These are phyloP conservation scores for Rhamnella rubrinervis DNA, from an alignment of 331 rosid genomes.

Conservation along the genomic window DNA sequence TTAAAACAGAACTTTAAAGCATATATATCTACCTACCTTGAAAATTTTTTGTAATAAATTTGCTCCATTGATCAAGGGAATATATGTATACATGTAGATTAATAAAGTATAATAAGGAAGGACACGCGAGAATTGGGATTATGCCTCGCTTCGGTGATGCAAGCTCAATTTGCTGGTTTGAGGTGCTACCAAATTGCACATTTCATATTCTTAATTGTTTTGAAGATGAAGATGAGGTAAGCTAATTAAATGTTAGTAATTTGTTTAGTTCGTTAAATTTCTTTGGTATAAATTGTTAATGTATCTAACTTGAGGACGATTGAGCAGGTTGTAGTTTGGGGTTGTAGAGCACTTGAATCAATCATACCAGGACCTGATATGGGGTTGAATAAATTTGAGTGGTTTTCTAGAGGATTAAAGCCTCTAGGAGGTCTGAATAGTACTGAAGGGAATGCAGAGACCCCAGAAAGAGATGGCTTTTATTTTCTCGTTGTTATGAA, in stretches of 20 bases:
- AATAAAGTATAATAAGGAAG: constrained; percentile 42
- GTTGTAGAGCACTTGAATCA: constrained; percentile 63
- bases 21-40: background rate
- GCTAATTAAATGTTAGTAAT: background rate
- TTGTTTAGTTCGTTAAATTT: background rate
- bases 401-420: constrained; percentile 33
- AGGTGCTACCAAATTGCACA: constrained; percentile 59
- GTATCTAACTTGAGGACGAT: background rate
- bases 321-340: constrained; percentile 71
- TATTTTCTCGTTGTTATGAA: constrained; percentile 38
- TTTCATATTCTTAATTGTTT: constrained; percentile 68
- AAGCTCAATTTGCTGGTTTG: constrained; percentile 60
- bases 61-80: background rate
- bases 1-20: background rate
- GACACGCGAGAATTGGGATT: constrained; percentile 60
- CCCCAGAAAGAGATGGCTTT: constrained; percentile 9
- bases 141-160: constrained; percentile 76
- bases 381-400: constrained; percentile 33
- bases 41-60: background rate
- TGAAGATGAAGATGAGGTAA: constrained; percentile 59
- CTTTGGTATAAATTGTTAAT: background rate
- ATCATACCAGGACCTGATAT: constrained; percentile 47
- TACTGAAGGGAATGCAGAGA: background rate
- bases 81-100: constrained; percentile 34
- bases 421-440: background rate